Evolutionary conservation across 176 grass and related monocot species (phyloP).

Genomic region (Zizania latifolia): DNA sequence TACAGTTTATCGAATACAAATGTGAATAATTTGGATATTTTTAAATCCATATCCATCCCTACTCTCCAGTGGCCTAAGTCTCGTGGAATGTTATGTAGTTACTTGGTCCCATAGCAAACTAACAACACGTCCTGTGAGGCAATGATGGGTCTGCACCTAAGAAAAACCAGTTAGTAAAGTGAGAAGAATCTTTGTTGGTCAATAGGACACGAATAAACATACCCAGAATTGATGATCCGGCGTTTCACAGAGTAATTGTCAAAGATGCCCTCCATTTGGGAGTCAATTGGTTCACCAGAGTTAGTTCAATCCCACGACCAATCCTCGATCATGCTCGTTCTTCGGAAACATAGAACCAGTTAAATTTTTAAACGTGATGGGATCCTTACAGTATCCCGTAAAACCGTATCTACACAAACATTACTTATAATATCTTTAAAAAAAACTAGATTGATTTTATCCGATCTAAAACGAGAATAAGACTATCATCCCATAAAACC

Average conservation of each 20-base stretch:
- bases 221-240: slow-evolving; percentile 91
- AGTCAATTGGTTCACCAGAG: slow-evolving; percentile 79
- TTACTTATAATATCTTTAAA: too few species aligned
- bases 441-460: too few species aligned
- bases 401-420: too few species aligned
- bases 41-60: too few species aligned
- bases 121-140: slow-evolving; percentile 40
- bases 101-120: neutral
- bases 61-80: neutral
- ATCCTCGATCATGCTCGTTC: slow-evolving; percentile 87
- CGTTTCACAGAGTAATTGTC: slow-evolving; percentile 90
- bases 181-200: neutral
- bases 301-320: slow-evolving; percentile 77
- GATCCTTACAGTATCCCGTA: too few species aligned
- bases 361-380: too few species aligned
- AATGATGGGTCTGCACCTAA: slow-evolving; percentile 74
- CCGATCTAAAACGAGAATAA: too few species aligned
- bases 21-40: too few species aligned
- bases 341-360: slow-evolving; percentile 22
- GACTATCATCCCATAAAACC: too few species aligned
- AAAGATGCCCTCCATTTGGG: slow-evolving; percentile 95
- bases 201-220: neutral
- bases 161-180: neutral
- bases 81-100: neutral
- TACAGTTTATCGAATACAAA: too few species aligned